A percentile compares a stretch with the other conserved stretches of the same genome.
phyloP scores from a whole-genome alignment of 305 asterid genomes.

The Rubia peregrina region DNA sequence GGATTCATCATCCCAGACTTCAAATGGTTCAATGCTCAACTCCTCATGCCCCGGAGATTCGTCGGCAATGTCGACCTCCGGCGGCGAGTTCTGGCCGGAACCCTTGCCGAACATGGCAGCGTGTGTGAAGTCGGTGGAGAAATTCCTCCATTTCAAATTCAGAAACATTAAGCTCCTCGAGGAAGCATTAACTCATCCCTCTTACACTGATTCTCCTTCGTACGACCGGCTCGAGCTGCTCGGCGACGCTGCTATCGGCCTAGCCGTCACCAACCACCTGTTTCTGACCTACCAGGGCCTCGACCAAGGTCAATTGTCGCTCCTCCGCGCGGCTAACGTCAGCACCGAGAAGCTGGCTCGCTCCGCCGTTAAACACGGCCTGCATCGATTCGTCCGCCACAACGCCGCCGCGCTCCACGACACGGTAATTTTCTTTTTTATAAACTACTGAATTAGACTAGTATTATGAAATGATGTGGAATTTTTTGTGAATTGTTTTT shows the following conservation, averaged over 20 bases:
- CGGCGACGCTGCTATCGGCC: slow-evolving; percentile 59
- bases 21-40: background rate
- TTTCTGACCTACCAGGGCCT: slow-evolving; percentile 36
- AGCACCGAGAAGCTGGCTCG: slow-evolving; percentile 76
- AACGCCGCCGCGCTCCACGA: slow-evolving; percentile 17
- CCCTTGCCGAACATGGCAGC: slow-evolving; percentile 28
- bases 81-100: background rate
- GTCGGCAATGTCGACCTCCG: background rate
- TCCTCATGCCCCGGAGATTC: background rate
- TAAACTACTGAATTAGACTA: background rate
- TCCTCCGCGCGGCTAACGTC: slow-evolving; percentile 53
- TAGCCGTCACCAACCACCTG: slow-evolving; percentile 39
- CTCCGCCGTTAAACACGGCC: slow-evolving; percentile 47
- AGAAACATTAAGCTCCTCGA: slow-evolving; percentile 45
- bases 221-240: slow-evolving; percentile 69
- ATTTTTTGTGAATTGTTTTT: background rate
- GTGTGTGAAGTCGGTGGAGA: slow-evolving; percentile 42
- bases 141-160: slow-evolving; percentile 36
- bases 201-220: slow-evolving; percentile 40
- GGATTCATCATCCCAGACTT: background rate
- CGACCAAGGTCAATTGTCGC: slow-evolving; percentile 57
- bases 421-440: slow-evolving; percentile 7
- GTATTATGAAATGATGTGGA: background rate
- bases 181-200: slow-evolving; percentile 72
- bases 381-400: slow-evolving; percentile 50